Percentiles rank a stretch among this genome's conserved stretches.
These are phyloP conservation scores for Pharnaceum exiguum DNA, from an alignment of 148 eudicot genomes.

Conservation along the genomic window DNA sequence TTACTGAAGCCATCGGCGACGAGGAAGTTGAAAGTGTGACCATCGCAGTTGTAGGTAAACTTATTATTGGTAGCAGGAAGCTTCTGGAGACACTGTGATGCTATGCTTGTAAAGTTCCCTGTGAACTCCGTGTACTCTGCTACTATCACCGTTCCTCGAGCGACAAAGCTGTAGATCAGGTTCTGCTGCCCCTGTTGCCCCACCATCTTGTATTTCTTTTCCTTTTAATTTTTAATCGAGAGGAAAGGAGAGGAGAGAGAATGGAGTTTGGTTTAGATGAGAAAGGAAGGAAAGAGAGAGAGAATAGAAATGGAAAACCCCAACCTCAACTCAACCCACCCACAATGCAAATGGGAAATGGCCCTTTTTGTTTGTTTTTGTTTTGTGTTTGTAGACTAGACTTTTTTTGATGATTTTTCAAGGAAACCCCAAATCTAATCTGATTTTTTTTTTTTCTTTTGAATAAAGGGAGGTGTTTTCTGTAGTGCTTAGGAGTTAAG, in stretches of 20 bases:
- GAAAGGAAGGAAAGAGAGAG: not conserved
- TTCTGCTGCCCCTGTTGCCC: slow-evolving; percentile 49
- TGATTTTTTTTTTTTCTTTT: no score
- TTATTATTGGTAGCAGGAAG: slow-evolving; percentile 50
- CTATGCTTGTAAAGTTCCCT: slow-evolving; percentile 41
- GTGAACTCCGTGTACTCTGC: slow-evolving; percentile 47
- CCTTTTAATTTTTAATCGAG: not conserved
- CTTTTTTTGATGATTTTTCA: no score
- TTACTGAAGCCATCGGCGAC: slow-evolving; percentile 50
- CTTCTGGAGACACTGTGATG: slow-evolving; percentile 48
- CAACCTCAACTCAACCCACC: no score
- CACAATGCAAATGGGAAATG: no score
- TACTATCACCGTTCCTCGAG: slow-evolving; percentile 37
- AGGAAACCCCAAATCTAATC: no score
- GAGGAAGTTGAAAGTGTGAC: slow-evolving; percentile 46
- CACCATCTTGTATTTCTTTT: slow-evolving; percentile 10
- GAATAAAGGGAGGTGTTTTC: no score
- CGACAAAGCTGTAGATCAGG: slow-evolving; percentile 47
- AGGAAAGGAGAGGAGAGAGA: not conserved
- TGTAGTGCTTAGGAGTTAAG: no score
- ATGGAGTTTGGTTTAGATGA: no score
- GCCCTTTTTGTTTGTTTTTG: no score
- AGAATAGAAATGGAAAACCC: not conserved
- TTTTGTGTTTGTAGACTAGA: no score
- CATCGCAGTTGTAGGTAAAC: slow-evolving; percentile 52